Conservation (phyloP, 2,329 filamentous ascomycete species). For the Thermomyces lanuginosus region DNA sequence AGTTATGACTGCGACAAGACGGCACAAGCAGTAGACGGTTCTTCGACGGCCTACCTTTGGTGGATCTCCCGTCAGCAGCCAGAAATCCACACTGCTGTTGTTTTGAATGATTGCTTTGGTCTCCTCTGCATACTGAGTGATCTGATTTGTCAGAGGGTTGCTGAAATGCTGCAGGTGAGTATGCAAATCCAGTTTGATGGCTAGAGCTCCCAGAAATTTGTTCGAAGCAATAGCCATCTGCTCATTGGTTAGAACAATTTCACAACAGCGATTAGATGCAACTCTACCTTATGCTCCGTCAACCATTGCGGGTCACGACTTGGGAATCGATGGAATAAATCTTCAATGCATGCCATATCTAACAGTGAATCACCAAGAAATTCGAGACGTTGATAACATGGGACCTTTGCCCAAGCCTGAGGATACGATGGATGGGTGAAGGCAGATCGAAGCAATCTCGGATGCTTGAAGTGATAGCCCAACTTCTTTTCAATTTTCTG, state of each 20-base stretch:
- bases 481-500: conserved; percentile 44
- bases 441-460: conserved; percentile 62
- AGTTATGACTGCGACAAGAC: too few species aligned
- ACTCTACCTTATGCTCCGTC: conserved; percentile 67
- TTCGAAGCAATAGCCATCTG: conserved; percentile 96
- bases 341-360: conserved; percentile 70
- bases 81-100: conserved; percentile 24
- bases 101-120: conserved; percentile 19
- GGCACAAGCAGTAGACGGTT: too few species aligned
- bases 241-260: conserved; percentile 1
- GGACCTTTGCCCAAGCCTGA: conserved; percentile 57
- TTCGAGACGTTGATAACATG: conserved; percentile 78
- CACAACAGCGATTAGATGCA: conserved; percentile 4
- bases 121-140: conserved; percentile 33
- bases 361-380: conserved; percentile 82
- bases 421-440: conserved; percentile 80
- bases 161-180: conserved; percentile 44
- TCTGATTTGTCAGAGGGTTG: conserved; percentile 24
- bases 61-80: conserved; percentile 25
- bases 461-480: conserved; percentile 53
- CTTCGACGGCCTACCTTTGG: conserved; percentile 25
- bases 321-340: conserved; percentile 62
- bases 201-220: conserved; percentile 72
- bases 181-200: conserved; percentile 63
- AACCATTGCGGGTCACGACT: conserved; percentile 84